Base-by-base conservation (phyloP, 352 stramenopile species). In the Lagenidium giganteum region DNA sequence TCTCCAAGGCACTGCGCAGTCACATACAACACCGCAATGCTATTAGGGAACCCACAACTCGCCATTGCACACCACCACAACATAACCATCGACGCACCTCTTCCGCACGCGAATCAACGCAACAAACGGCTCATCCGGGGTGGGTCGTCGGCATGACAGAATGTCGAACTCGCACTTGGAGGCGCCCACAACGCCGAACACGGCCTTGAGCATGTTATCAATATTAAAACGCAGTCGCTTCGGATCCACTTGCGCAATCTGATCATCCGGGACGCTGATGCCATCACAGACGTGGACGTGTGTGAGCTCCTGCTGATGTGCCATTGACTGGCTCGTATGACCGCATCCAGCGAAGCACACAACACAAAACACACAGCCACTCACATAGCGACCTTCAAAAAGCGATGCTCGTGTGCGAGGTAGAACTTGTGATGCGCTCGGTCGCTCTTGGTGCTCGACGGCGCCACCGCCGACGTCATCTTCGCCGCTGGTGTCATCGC, bases 341-440 rank as follows among this genome's bases (percentile, higher is more conserved):
- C n/a, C 28, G 22, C 28, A 16, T 17, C 33, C 3, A 22, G 11
- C 14, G 8, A 14, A 24, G 8, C 42, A 36, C 18, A 29, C 16
- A 32, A 11, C 20, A 17, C 26, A 31, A 22, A 18, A 28, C 13
- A 20, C 3, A 42, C 16, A 8, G 24, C 18, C 1, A 63, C 70
- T n/a, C 55, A 88, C 78, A 91, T 83, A 34, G 58, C 70, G 32
- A 91, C 66, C 44, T 66, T 76, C 43, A 91, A 29, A 41, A 76
- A 88, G 31, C 24, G 64, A 51, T 76, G 58, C 22, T 74, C 42
- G 23, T 51, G 53, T 33, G 45, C 59, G 52, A 88, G 57, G 21
- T 61, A 79, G 56, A 91, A 88, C 64, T 91, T 91, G 70, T 83
- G 70, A 45, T 91, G 78, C 37, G 67, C n/a, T n/a, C n/a, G n/a